Base-by-base conservation (phyloP, 1,284 basidiomycete species). In the Ceratobasidium sp. region DNA sequence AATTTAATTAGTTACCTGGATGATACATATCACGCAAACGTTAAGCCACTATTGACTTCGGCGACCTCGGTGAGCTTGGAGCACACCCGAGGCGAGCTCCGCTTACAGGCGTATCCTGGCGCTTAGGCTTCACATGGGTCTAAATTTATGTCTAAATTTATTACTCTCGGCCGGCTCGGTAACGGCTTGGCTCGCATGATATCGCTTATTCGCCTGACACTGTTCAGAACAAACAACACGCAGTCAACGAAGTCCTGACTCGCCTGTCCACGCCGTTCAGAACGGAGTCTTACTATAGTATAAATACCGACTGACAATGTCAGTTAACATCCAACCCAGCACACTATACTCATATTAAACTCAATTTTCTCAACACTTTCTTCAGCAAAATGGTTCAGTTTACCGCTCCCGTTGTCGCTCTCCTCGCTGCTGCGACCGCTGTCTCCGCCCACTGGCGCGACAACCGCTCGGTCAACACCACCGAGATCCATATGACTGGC, bases 391-490 rank as follows among this genome's bases (percentile, higher is more conserved):
- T 71, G 69, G 69, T 71, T 28, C 56, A 61, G 9, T 28, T 71
- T 40, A 61, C 69, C 56, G 20, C 56, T 20, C 15, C 56, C 1
- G 50, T 46, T 28, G 23, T 61, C 26, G 44, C 42, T 44, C 40
- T 71, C 15, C 52, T 71, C 20, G 69, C 69, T 20, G 56, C 44
- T 26, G 54, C 69, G 15, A 61, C 38, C 23, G 28, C 69, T 9
- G 69, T 48, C 40, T 71, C 69, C 12, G 69, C 69, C 20, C 54
- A 61, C 40, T 71, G 69, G 69, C 69, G 69, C 15, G 69, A 71
- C 38, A 20, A 7, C 20, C 64, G 28, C n/a, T 46, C 44, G 6
- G 13, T 20, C n/a, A 71, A 71, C 56, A 28, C 42, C 40, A 71
- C 52, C 28, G 56, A 65, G 12, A 38, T 65, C 26, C 64, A 65